Evolutionary conservation across 768 basidiomycete species (phyloP).

Genomic region (Phaffia australis): DNA sequence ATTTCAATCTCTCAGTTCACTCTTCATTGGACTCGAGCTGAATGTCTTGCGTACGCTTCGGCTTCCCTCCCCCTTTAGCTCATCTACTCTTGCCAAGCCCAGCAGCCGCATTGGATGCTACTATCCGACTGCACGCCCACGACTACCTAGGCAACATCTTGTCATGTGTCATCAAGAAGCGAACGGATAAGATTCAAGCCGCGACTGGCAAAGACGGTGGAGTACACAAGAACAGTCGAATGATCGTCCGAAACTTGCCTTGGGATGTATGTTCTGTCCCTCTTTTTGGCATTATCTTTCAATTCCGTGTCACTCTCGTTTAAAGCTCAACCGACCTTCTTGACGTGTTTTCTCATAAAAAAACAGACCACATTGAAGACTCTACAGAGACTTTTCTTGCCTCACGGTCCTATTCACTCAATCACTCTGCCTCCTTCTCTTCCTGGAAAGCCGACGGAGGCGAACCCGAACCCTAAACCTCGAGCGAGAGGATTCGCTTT

Average conservation of each 20-base stretch:
- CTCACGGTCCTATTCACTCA: constrained; percentile 74
- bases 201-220: constrained; percentile 38
- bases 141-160: constrained; percentile 80
- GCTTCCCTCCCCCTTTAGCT: constrained; percentile 41
- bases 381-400: constrained; percentile 71
- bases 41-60: too few relatives aligned
- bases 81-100: constrained; percentile 63
- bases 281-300: neutral
- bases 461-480: constrained; percentile 36
- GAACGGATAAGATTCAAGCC: constrained; percentile 51
- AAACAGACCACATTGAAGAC: constrained; percentile 69
- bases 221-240: constrained; percentile 56
- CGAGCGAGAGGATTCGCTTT: constrained; percentile 76
- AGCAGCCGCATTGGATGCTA: constrained; percentile 56
- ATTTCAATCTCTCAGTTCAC: neutral
- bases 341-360: neutral
- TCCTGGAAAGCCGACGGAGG: constrained; percentile 29
- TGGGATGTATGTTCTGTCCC: constrained; percentile 43
- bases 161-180: constrained; percentile 79
- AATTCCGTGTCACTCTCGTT: neutral
- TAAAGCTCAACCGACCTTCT: too few relatives aligned
- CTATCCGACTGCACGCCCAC: constrained; percentile 75
- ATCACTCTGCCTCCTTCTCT: constrained; percentile 58
- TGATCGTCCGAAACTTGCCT: constrained; percentile 84
- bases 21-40: neutral